Percentiles rank a stretch among this genome's conserved stretches.
Conservation (phyloP, 148 eudicot genomes). For the Arctostaphylos glauca region DNA sequence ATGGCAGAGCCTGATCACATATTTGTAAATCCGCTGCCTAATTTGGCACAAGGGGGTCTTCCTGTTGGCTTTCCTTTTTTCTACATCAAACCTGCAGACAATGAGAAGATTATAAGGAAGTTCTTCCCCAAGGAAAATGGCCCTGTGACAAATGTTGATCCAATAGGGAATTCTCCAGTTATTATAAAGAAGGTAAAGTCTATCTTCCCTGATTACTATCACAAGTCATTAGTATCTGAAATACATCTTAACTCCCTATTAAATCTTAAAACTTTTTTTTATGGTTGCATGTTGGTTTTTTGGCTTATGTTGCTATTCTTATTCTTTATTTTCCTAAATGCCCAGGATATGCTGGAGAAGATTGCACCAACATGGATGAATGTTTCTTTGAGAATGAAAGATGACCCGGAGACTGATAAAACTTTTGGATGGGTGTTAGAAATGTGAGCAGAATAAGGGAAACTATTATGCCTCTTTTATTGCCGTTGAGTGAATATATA, state of each 20-base stretch:
- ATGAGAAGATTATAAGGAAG: constrained; percentile 73
- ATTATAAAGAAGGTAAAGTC: constrained; percentile 64
- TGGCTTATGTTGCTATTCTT: background rate
- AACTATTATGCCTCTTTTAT: background rate
- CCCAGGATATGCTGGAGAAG: constrained; percentile 54
- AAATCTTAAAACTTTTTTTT: background rate
- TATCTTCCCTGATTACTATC: background rate
- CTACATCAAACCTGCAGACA: constrained; percentile 79
- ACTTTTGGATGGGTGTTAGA: constrained; percentile 87
- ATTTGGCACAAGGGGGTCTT: constrained; percentile 67
- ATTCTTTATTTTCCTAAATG: background rate
- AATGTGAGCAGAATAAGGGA: constrained; percentile 43
- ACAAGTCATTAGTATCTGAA: too few species aligned
- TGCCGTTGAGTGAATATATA: background rate
- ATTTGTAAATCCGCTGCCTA: constrained; percentile 80
- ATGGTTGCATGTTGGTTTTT: background rate
- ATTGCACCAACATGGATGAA: constrained; percentile 98
- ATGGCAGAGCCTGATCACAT: constrained; percentile 99
- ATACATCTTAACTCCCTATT: background rate
- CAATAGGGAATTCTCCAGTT: constrained; percentile 89
- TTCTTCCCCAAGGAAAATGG: constrained; percentile 76
- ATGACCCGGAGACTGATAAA: constrained; percentile 78
- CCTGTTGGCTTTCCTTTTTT: constrained; percentile 94
- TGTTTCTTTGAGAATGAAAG: constrained; percentile 83
- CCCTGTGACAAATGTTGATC: constrained; percentile 87